phyloP scores from a whole-genome alignment of 2,329 filamentous ascomycete genomes.

The Chaetomium sp. region DNA sequence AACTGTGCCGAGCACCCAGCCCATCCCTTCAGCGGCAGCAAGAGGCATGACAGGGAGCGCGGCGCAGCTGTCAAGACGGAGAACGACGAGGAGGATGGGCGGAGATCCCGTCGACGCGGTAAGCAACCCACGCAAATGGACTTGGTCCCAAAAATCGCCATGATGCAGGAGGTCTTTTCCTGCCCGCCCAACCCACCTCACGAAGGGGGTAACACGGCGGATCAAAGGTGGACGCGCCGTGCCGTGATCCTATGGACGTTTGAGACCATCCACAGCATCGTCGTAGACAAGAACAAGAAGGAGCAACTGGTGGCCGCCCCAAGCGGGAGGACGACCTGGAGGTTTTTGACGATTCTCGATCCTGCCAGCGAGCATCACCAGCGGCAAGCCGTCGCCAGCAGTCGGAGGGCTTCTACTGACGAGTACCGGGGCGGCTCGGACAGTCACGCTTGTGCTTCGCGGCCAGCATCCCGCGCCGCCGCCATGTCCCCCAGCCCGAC shows the following conservation, averaged over 20 bases:
- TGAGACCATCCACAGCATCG: constrained; percentile 50
- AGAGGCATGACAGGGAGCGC: constrained; percentile 32
- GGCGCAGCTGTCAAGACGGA: constrained; percentile 37
- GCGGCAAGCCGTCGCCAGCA: constrained; percentile 46
- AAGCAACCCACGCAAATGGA: constrained; percentile 52
- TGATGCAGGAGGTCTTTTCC: constrained; percentile 69
- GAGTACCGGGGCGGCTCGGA: constrained; percentile 11
- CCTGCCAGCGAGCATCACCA: constrained; percentile 62
- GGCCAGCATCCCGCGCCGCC: constrained; percentile 40
- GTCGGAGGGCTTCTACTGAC: constrained; percentile 25
- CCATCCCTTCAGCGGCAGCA: constrained; percentile 38
- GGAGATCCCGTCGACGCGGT: constrained; percentile 15
- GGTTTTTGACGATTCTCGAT: constrained; percentile 63
- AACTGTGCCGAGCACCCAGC: constrained; percentile 57
- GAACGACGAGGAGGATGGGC: constrained; percentile 41
- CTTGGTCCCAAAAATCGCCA: constrained; percentile 62
- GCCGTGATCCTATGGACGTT: constrained; percentile 67
- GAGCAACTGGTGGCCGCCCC: constrained; percentile 51
- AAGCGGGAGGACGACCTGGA: constrained; percentile 58
- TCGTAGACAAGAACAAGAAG: constrained; percentile 31
- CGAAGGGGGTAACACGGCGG: constrained; percentile 32
- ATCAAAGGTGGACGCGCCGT: constrained; percentile 56
- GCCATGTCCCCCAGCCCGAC: constrained; percentile 58
- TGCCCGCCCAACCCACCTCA: constrained; percentile 45
- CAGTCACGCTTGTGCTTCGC: constrained; percentile 7